phyloP scores from a whole-genome alignment of 352 stramenopile species.

The Sclerospora graminicola region DNA sequence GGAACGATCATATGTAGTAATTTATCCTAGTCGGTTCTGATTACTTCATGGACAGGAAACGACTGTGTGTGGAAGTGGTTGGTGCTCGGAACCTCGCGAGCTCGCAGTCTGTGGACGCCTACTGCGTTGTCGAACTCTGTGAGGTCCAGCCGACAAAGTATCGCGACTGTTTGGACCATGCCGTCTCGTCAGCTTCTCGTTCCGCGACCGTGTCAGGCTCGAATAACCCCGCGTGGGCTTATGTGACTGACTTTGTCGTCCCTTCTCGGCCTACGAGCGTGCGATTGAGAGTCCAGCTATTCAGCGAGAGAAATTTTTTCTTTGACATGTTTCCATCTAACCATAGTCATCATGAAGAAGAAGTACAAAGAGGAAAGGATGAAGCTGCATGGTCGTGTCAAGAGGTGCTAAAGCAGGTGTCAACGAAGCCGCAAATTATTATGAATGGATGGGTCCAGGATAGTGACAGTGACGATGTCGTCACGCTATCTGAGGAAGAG shows the following conservation, averaged over 20 bases:
- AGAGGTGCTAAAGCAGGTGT: conserved; percentile 3
- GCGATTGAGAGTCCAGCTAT: conserved; percentile 36
- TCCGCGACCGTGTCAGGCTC: conserved; percentile 28
- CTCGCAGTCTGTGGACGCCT: conserved; percentile 45
- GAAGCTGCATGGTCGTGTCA: neutral
- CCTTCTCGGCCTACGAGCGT: conserved; percentile 10
- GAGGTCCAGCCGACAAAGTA: conserved; percentile 12
- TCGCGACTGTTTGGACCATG: neutral
- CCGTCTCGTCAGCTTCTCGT: conserved; percentile 11
- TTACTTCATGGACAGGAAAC: conserved; percentile 21
- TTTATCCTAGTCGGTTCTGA: neutral
- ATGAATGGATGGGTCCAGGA: conserved; percentile 14
- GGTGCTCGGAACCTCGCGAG: conserved; percentile 60
- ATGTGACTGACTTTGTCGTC: conserved; percentile 32
- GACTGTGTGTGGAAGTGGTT: conserved; percentile 61
- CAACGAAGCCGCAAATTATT: conserved; percentile 5
- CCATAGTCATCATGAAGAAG: conserved; percentile 9
- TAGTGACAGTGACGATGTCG: conserved; percentile 40
- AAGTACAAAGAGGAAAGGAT: neutral
- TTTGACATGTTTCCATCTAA: conserved; percentile 74
- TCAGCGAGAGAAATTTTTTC: conserved; percentile 72
- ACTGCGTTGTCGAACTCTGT: conserved; percentile 46
- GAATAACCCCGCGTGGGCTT: conserved; percentile 29
- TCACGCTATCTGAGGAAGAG: conserved; percentile 38
- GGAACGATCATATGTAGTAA: neutral